Evolutionary conservation across 805 yeast genomes (phyloP), one percentile per base, ranked within the genome.

Genomic region (Saccharomycopsis sp.): DNA sequence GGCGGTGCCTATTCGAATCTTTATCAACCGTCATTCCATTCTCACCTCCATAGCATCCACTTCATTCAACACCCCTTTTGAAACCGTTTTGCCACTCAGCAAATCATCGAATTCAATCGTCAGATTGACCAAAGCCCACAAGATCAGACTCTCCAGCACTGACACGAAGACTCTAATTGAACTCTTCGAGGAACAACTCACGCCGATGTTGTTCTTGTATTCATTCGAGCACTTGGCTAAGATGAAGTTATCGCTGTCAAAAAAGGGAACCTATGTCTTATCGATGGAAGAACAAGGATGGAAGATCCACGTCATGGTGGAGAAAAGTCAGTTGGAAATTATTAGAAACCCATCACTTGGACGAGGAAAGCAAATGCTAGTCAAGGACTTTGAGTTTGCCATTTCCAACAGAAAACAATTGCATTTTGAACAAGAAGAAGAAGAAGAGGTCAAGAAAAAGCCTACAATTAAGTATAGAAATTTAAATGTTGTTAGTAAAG

Each of bases 1-100:
- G 2, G 48, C 31, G 8, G 40, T 47, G 4, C 40, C 48, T 26
- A 29, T 47, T 13, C 11, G 51, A n/a, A 28, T 47, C 2, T 47
- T 47, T 20, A 37, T 47, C 17, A 47, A 47, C 20, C 33, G 34
- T n/a, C 24, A 27, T 24, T 26, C 45, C 17, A 44, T 47, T n/a
- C 36, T 38, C 5, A 23, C 23, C n/a, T 22, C 26, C 17, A 16
- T 43, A 4, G 5, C 29, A 19, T 7, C 20, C 5, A 28, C 29
- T 13, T 7, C 17, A 13, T 24, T 24, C 19, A 13, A n/a, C 8
- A 17, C n/a, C n/a, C 19, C 39, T 35, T 16, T 47, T 23, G 41
- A 47, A 9, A 40, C 51, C 19, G 45, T 47, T 24, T 17, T 47
- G 3, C 40, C 51, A 7, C 21, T 36, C 4, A 34, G 44, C 1